Evolutionary conservation across 2,329 filamentous ascomycete genomes (phyloP).

Genomic region (Aureobasidium sp.): DNA sequence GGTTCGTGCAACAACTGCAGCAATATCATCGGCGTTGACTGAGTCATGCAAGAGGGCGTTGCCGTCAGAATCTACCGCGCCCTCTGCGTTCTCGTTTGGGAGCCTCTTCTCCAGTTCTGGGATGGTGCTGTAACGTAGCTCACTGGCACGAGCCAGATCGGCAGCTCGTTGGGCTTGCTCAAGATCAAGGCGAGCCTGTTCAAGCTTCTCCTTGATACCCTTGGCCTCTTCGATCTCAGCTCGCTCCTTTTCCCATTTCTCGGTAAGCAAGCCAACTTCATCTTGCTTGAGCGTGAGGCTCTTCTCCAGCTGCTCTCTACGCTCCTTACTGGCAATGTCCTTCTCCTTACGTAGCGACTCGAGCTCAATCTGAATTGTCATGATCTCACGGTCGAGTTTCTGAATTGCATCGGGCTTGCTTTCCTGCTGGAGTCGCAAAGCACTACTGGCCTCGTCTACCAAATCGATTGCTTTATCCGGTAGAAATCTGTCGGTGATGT

Average conservation of each 20-base stretch:
- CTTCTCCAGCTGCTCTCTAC: constrained; percentile 74
- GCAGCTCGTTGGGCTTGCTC: constrained; percentile 81
- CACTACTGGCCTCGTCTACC: constrained; percentile 90
- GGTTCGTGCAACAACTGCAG: constrained; percentile 77
- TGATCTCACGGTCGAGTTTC: constrained; percentile 84
- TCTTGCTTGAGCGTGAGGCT: constrained; percentile 69
- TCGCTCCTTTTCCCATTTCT: constrained; percentile 85
- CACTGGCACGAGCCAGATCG: constrained; percentile 83
- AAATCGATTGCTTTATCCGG: constrained; percentile 97
- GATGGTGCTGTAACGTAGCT: constrained; percentile 81
- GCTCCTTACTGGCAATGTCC: constrained; percentile 79
- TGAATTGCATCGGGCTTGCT: constrained; percentile 94
- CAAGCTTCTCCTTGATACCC: constrained; percentile 77
- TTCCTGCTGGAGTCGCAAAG: constrained; percentile 85
- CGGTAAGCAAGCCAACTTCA: constrained; percentile 64
- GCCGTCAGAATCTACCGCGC: constrained; percentile 29
- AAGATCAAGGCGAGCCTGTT: constrained; percentile 74
- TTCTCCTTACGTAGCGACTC: constrained; percentile 92
- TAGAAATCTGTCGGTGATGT: constrained; percentile 91
- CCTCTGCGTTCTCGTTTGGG: constrained; percentile 61
- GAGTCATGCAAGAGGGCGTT: constrained; percentile 74
- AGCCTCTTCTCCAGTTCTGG: constrained; percentile 71
- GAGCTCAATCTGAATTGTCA: constrained; percentile 94
- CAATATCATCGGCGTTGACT: constrained; percentile 93
- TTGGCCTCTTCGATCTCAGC: constrained; percentile 81